Evolutionary conservation across 2,329 filamentous ascomycete species (phyloP), one percentile per base, ranked within the genome.

Genomic region (Sporothrix pseudoabietina): DNA sequence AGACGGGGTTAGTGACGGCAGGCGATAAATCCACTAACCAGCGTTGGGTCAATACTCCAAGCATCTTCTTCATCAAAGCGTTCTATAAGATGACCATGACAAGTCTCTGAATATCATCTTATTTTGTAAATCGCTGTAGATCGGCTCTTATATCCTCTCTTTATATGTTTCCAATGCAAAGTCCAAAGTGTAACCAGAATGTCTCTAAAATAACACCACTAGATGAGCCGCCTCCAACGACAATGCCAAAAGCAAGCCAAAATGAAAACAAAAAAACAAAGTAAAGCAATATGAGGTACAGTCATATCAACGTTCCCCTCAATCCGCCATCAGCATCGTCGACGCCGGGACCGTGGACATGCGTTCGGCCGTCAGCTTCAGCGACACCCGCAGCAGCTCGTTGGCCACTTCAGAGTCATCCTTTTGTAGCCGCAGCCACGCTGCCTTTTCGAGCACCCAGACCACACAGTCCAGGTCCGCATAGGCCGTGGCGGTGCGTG

Each of bases 301-400:
- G 22, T 12, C 6, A 26, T 26, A 26, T 26, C 26, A 26, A 26
- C 10, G 8, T 4, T n/a, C 59, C 6, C 9, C 7, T 69, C 30
- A 76, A 30, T 76, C 72, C 2, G 72, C 73, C 76, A 77, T 74
- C 12, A 77, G 30, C 76, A 77, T 77, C 3, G 73, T 77, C 39
- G 76, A 77, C 12, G 76, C 74, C 57, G 76, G 76, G 35, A 77
- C 74, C 1, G 76, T 77, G 3, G 73, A 63, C 94, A 98, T 97
- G 77, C 96, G 87, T 86, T 99, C 96, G 73, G 92, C 97, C 57
- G 95, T 98, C 80, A 99, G 82, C 85, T 97, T 98, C 80, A 99
- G 81, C n/a, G 92, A 92, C 69, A 98, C 90, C 78, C 90, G 91
- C 80, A 99, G 82, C 78, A 99, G 79, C 82, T 99, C 96, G 78